A percentile compares a stretch with the other conserved stretches of the same genome.
phyloP scores from a whole-genome alignment of 1,284 basidiomycete species.

The Schizophyllum commune region DNA sequence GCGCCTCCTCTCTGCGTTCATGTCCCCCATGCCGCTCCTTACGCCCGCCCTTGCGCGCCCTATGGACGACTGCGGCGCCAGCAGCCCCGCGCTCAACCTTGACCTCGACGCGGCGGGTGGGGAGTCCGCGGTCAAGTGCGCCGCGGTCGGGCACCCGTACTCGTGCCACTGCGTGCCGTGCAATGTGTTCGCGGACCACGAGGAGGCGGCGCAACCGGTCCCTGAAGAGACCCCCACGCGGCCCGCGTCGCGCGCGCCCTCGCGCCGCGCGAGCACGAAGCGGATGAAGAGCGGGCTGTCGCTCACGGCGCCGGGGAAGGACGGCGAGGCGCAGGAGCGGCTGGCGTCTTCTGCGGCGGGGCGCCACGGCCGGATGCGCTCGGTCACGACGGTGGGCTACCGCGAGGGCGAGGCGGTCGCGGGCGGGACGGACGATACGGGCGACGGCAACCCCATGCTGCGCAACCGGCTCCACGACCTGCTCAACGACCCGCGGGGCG shows the following conservation, averaged over 20 bases:
- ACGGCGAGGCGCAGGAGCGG: neutral
- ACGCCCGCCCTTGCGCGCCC: neutral
- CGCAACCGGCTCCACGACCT: slow-evolving; percentile 28
- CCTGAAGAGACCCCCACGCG: neutral
- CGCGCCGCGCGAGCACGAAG: neutral
- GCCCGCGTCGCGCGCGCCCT: neutral
- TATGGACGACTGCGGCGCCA: neutral
- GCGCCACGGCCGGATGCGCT: neutral
- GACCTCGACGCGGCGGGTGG: neutral
- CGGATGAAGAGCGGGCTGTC: neutral
- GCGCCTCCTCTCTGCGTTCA: neutral
- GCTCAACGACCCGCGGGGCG: slow-evolving; percentile 18
- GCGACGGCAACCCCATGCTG: slow-evolving; percentile 13
- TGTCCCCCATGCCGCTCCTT: neutral
- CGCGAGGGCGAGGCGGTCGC: neutral
- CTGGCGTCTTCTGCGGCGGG: neutral
- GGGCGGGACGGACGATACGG: neutral
- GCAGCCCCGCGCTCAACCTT: neutral
- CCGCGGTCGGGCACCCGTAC: slow-evolving; percentile 12
- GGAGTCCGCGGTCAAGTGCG: slow-evolving; percentile 5
- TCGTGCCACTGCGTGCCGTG: slow-evolving; percentile 13
- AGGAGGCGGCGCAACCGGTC: neutral
- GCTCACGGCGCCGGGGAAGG: neutral
- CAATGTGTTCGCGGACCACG: slow-evolving; percentile 7
- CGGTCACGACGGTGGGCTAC: neutral